phyloP scores from a whole-genome alignment of 2,329 filamentous ascomycete genomes.

The Chaetomium strumarium region DNA sequence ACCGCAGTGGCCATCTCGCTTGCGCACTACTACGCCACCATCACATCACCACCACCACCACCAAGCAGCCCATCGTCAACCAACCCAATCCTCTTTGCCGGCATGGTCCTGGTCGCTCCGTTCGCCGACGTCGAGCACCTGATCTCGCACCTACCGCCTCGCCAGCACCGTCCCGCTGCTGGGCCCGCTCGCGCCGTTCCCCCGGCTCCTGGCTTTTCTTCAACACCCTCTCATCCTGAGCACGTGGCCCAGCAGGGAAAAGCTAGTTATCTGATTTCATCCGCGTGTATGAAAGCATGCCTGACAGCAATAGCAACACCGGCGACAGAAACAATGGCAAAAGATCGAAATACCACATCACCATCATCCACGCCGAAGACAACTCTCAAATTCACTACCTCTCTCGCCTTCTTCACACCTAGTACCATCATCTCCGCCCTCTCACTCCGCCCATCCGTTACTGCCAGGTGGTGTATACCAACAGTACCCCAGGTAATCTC shows the following conservation, averaged over 20 bases:
- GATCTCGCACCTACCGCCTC: slow-evolving; percentile 51
- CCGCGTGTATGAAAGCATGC: slow-evolving; percentile 29
- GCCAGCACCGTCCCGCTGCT: slow-evolving; percentile 50
- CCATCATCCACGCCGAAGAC: slow-evolving; percentile 46
- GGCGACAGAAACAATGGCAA: no score
- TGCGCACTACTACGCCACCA: slow-evolving; percentile 29
- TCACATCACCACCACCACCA: no score
- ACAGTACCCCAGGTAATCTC: no score
- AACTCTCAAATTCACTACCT: slow-evolving; percentile 48
- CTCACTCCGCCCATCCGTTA: no score
- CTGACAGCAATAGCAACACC: background rate
- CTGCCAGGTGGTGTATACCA: no score
- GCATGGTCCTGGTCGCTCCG: slow-evolving; percentile 50
- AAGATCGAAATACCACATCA: slow-evolving; percentile 39
- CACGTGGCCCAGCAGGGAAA: slow-evolving; percentile 47
- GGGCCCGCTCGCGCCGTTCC: slow-evolving; percentile 44
- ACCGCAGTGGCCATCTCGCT: slow-evolving; percentile 38
- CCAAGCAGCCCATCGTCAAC: no score
- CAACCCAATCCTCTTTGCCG: slow-evolving; percentile 43
- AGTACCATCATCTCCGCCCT: no score
- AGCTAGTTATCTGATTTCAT: slow-evolving; percentile 43
- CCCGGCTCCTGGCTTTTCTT: slow-evolving; percentile 41
- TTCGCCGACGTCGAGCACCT: slow-evolving; percentile 50
- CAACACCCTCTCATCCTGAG: slow-evolving; percentile 40
- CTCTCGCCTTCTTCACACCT: no score